Conservation (phyloP, 2,329 filamentous ascomycete genomes). For the Trichophyton simii region DNA sequence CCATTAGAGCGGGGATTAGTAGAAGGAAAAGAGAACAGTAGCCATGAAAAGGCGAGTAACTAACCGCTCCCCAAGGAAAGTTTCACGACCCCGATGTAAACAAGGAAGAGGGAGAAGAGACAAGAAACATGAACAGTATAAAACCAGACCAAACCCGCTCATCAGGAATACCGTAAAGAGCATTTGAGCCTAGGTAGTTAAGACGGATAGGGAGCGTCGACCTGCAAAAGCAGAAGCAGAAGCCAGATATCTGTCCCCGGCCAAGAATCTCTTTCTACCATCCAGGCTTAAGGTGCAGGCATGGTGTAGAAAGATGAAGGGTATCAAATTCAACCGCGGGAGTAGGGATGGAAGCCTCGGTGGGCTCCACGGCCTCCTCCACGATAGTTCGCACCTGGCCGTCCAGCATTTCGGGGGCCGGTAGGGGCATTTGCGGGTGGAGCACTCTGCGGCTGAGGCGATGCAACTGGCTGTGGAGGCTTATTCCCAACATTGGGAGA, state of each 20-base stretch:
- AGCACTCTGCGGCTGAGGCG: slow-evolving; percentile 35
- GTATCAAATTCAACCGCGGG: slow-evolving; percentile 21
- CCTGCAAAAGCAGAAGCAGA: too few species aligned
- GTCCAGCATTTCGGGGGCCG: slow-evolving; percentile 87
- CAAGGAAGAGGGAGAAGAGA: neutral
- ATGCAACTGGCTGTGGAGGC: slow-evolving; percentile 30
- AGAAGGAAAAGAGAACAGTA: neutral
- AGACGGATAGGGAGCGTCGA: too few species aligned
- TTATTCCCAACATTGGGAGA: slow-evolving; percentile 27
- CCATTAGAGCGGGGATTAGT: neutral
- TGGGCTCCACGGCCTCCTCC: slow-evolving; percentile 67
- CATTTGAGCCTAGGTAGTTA: too few species aligned
- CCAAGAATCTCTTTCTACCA: too few species aligned
- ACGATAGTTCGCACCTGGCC: slow-evolving; percentile 83
- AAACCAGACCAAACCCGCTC: neutral
- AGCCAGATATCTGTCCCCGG: too few species aligned
- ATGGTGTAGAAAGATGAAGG: too few species aligned
- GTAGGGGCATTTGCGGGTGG: slow-evolving; percentile 78
- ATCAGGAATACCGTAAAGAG: too few species aligned
- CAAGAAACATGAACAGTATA: neutral
- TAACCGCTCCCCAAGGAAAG: neutral
- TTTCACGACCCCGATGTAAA: neutral
- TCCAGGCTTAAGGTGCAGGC: too few species aligned
- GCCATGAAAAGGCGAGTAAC: neutral
- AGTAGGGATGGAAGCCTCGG: slow-evolving; percentile 71